Base-by-base conservation (phyloP, 805 yeast species). In the Phaffomyces opuntiae region DNA sequence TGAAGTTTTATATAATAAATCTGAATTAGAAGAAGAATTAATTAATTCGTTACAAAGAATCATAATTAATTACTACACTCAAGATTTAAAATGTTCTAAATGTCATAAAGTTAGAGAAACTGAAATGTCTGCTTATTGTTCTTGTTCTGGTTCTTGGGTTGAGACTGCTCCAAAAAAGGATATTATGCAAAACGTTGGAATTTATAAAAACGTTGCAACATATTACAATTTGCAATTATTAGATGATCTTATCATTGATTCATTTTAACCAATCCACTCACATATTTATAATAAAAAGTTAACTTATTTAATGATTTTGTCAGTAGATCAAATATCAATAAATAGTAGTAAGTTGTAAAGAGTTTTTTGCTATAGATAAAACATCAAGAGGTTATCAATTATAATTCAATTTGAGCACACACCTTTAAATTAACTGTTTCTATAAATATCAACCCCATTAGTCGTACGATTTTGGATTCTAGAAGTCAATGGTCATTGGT, bases 61-160 rank as follows among this genome's bases (percentile, higher is more conserved):
- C 25, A 49, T 86, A 1, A 72, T 81, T n/a, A 66, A 70, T 43
- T 93, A 75, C 63, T 78, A 78, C 60, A 68, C 75, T 21, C 99
- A 93, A 64, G 98, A 91, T 63, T 68, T 85, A 55, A 77, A 75
- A 54, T 93, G 99, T 63, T 59, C 68, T 16, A 88, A 86, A 59
- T 93, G 99, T 64, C 73, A 77, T 25, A 76, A 70, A 46, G 69
- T 87, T 46, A 78, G 79, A 55, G 79, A 76, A 33, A 82, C 78
- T 53, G 81, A 83, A 50, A 71, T 93, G 75, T 75, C 88, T 31
- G 70, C 70, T 29, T 80, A 80, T 61, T 95, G 99, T 64, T 65
- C 76, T 19, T 93, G 99, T 61, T 91, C 99, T 0, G 99, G 99
- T 9, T 61, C 65, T 14, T 89, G 96, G 96, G 68, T 63, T 5